These are phyloP conservation scores for Coleophoma cylindrospora DNA, from an alignment of 2,329 filamentous ascomycete species.

Conservation along the genomic window DNA sequence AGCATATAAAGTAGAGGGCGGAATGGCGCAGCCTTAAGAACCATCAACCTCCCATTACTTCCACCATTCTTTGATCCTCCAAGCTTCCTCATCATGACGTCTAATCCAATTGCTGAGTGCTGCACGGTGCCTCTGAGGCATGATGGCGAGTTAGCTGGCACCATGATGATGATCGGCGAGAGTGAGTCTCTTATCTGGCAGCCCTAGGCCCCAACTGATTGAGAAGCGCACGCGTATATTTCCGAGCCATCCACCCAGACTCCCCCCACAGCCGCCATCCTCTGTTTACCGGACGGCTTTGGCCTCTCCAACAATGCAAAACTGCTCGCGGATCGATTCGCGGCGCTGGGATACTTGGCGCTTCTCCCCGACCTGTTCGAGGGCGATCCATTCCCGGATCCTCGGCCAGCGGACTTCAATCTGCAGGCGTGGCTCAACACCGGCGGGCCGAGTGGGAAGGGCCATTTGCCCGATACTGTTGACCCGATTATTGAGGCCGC, in stretches of 20 bases:
- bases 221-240: not conserved
- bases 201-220: not conserved
- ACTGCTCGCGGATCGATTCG: slow-evolving; percentile 67
- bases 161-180: not conserved
- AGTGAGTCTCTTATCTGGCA: not conserved
- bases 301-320: slow-evolving; percentile 39
- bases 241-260: not conserved
- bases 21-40: too few relatives aligned
- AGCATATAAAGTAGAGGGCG: too few relatives aligned
- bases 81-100: not conserved
- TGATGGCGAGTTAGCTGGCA: not conserved
- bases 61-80: too few relatives aligned
- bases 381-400: slow-evolving; percentile 52
- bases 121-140: not conserved
- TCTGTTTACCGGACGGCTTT: not conserved
- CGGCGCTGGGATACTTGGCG: slow-evolving; percentile 49
- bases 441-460: not conserved
- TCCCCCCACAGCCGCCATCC: not conserved
- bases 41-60: too few relatives aligned
- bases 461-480: not conserved
- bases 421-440: not conserved
- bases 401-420: slow-evolving; percentile 31
- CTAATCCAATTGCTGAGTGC: not conserved
- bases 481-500: slow-evolving; percentile 33
- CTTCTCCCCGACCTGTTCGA: slow-evolving; percentile 65